These are phyloP conservation scores for Mycena filopes DNA, from an alignment of 768 basidiomycete genomes.

Conservation along the genomic window DNA sequence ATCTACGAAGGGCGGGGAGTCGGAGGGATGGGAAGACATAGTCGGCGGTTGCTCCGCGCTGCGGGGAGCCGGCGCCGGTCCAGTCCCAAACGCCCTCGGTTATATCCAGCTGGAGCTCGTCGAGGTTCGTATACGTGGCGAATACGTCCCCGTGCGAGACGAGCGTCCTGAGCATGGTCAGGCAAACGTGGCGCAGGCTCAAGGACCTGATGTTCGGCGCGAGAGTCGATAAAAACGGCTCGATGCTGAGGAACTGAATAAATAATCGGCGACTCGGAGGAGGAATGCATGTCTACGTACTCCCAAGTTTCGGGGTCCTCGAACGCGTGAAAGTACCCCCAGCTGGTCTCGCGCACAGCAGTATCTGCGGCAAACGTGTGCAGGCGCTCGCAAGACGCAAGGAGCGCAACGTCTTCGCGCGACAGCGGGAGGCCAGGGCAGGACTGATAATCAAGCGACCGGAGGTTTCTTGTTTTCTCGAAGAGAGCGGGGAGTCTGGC, in stretches of 20 bases:
- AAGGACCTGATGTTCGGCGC: slow-evolving; percentile 25
- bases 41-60: slow-evolving; percentile 23
- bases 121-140: slow-evolving; percentile 18
- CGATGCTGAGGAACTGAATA: no score
- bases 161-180: slow-evolving; percentile 15
- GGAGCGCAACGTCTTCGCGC: neutral
- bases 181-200: slow-evolving; percentile 23
- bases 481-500: slow-evolving; percentile 23
- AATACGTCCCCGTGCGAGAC: slow-evolving; percentile 12
- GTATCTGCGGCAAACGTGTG: slow-evolving; percentile 21
- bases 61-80: slow-evolving; percentile 29
- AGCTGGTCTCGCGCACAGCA: neutral
- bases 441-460: slow-evolving; percentile 29
- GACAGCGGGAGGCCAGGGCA: slow-evolving; percentile 21
- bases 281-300: no score
- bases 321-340: no score
- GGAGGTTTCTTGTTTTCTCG: slow-evolving; percentile 19
- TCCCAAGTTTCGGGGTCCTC: slow-evolving; percentile 22
- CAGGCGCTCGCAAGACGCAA: slow-evolving; percentile 14
- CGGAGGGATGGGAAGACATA: slow-evolving; percentile 31
- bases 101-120: slow-evolving; percentile 33
- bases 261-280: no score
- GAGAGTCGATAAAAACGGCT: slow-evolving; percentile 22
- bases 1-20: slow-evolving; percentile 29
- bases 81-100: slow-evolving; percentile 38